Percentiles rank a stretch among this genome's conserved stretches.
phyloP scores from a whole-genome alignment of 1,139 yeast genomes.

The Yamadazyma siamensis region DNA sequence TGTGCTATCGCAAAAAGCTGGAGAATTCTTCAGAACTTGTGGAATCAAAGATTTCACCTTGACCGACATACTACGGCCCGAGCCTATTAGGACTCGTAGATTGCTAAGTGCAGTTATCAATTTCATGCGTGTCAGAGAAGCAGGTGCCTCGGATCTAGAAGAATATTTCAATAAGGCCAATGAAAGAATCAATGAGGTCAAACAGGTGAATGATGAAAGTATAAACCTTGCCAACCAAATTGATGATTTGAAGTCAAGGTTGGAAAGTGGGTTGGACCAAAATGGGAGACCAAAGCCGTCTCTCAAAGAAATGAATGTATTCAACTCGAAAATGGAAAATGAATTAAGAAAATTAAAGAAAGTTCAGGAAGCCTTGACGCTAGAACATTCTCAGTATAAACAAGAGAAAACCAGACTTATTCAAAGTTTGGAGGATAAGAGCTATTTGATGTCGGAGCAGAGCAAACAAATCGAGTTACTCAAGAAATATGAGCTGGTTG shows the following conservation, averaged over 20 bases:
- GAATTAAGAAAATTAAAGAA: slow-evolving; percentile 62
- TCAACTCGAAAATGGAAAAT: slow-evolving; percentile 58
- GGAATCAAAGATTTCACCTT: slow-evolving; percentile 78
- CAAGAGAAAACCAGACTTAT: slow-evolving; percentile 57
- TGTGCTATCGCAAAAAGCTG: slow-evolving; percentile 57
- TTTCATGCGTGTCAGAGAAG: slow-evolving; percentile 81
- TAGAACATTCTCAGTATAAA: slow-evolving; percentile 68
- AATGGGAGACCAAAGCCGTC: slow-evolving; percentile 23
- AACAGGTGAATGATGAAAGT: slow-evolving; percentile 31
- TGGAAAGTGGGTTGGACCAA: slow-evolving; percentile 17
- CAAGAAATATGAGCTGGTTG: slow-evolving; percentile 58
- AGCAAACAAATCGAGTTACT: slow-evolving; percentile 59
- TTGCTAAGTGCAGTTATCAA: slow-evolving; percentile 81
- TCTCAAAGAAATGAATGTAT: slow-evolving; percentile 47
- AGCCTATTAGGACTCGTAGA: slow-evolving; percentile 58
- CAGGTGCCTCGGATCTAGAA: slow-evolving; percentile 67
- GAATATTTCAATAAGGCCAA: slow-evolving; percentile 57
- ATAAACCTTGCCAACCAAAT: slow-evolving; percentile 41
- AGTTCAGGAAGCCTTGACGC: slow-evolving; percentile 59
- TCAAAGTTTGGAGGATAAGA: slow-evolving; percentile 53
- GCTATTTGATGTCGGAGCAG: slow-evolving; percentile 51
- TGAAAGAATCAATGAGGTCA: slow-evolving; percentile 37
- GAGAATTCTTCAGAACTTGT: slow-evolving; percentile 62
- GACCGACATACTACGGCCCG: slow-evolving; percentile 66
- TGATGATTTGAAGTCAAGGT: slow-evolving; percentile 32